Conservation (phyloP, 805 yeast species). For the Saturnispora dispora region DNA sequence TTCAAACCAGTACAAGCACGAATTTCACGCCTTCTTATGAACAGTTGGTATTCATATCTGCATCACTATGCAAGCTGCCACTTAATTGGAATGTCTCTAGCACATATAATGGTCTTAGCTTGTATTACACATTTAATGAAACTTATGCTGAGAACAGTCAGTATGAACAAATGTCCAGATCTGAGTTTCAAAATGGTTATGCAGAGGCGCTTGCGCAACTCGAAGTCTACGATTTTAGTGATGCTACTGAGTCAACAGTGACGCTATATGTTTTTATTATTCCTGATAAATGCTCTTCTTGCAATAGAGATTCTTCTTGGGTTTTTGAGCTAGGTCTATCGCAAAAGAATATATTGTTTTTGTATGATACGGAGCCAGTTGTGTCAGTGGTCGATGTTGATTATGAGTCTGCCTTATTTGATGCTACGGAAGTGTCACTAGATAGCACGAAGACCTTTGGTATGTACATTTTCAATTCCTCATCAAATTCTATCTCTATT, state of each 20-base stretch:
- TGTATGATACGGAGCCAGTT: slow-evolving; percentile 57
- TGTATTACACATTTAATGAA: slow-evolving; percentile 22
- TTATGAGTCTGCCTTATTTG: slow-evolving; percentile 53
- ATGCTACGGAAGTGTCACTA: slow-evolving; percentile 34
- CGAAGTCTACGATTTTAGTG: not conserved
- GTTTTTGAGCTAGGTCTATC: slow-evolving; percentile 59
- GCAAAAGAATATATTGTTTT: slow-evolving; percentile 51
- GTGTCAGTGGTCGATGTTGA: slow-evolving; percentile 61
- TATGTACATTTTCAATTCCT: slow-evolving; percentile 38
- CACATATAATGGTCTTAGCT: slow-evolving; percentile 17
- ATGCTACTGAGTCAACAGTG: slow-evolving; percentile 12
- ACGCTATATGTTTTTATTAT: slow-evolving; percentile 17
- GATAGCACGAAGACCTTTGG: slow-evolving; percentile 19
- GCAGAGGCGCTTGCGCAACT: slow-evolving; percentile 16
- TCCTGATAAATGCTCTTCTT: slow-evolving; percentile 18
- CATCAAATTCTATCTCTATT: slow-evolving; percentile 30
- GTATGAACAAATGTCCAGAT: slow-evolving; percentile 9
- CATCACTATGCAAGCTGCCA: slow-evolving; percentile 38
- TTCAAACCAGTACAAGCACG: slow-evolving; percentile 1
- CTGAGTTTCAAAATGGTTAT: slow-evolving; percentile 21
- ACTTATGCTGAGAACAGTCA: slow-evolving; percentile 10
- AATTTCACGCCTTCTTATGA: slow-evolving; percentile 29
- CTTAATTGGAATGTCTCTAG: slow-evolving; percentile 8
- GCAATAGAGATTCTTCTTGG: slow-evolving; percentile 33
- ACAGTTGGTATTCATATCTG: slow-evolving; percentile 40